Conservation (phyloP, 495 filamentous ascomycete genomes). For the Pyrenopolyporus hunteri region DNA sequence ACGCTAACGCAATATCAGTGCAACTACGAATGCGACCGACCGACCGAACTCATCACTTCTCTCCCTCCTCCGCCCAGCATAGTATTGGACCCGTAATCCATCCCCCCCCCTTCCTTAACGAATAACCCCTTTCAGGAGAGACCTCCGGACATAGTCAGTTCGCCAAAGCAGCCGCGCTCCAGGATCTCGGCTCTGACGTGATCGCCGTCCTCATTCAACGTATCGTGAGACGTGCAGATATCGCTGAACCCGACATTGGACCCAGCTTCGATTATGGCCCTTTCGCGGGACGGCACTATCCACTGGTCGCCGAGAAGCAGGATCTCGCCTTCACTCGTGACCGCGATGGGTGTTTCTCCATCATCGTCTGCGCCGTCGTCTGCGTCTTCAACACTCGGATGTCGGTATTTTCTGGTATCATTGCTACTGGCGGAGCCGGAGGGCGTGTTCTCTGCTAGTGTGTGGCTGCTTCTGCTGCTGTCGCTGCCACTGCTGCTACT, state of each 20-base stretch:
- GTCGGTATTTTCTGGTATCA: too few relatives aligned
- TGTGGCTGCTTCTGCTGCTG: not conserved
- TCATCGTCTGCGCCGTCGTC: not conserved
- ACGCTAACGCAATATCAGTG: not conserved
- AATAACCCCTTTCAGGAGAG: too few relatives aligned
- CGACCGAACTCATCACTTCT: too few relatives aligned
- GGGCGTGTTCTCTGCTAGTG: too few relatives aligned
- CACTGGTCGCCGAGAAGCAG: not conserved
- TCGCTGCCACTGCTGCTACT: not conserved
- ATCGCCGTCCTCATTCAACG: not conserved
- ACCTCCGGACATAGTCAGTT: conserved; percentile 6
- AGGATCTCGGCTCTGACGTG: not conserved
- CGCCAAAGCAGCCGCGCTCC: not conserved
- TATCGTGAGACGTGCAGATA: not conserved
- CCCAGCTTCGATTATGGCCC: not conserved
- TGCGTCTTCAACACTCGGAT: not conserved
- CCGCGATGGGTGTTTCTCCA: not conserved
- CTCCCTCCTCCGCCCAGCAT: too few relatives aligned
- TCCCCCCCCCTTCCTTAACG: too few relatives aligned
- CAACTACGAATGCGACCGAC: not conserved
- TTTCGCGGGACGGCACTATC: conserved; percentile 1
- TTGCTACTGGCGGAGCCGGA: too few relatives aligned
- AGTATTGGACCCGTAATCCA: too few relatives aligned
- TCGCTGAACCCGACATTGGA: not conserved
- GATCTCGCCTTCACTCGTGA: not conserved